Base-by-base conservation (phyloP, 768 basidiomycete species). In the Phallus indusiatus region DNA sequence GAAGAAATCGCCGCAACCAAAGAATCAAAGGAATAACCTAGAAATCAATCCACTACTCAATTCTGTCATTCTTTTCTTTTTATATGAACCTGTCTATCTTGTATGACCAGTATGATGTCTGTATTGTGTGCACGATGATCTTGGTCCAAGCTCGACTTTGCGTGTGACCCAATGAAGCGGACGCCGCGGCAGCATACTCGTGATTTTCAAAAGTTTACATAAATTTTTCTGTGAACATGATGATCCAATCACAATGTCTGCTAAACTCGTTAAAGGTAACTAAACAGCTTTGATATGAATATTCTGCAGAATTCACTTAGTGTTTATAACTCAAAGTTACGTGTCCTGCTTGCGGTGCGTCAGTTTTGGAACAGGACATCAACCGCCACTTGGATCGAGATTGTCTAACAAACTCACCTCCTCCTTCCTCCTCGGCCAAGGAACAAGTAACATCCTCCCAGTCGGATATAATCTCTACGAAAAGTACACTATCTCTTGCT, bases 321-420 rank as follows among this genome's bases (percentile, higher is more conserved):
- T 48, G 16, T 28, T 21, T 50, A 22, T 24, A 35, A 36, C 18
- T 20, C 34, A 50, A 50, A 59, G 57, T 59, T 21, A 28, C 50
- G 34, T 59, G 57, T 59, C 57, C 57, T 20, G 57, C 36, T 37
- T 59, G 57, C 36, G 34, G n/a, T 36, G 49, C 22, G 14, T 33
- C 18, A 12, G 78, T 83, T 20, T 61, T 69, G 21, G 72, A 74
- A 49, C 62, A 62, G 47, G 60, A 67, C 58, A 82, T 84, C 59
- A 83, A 83, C 65, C 62, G 62, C 35, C 82, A 84, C 55, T 67
- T 84, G 17, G 82, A 84, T 63, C 75, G 70, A 42, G 68, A 68
- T 47, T 81, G 81, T 54, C 62, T 62, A n/a, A 61, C 69, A 47
- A 47, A 59, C 9, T 54, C 66, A 7, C 53, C 63, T 20, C 18